Evolutionary conservation across 2,329 filamentous ascomycete species (phyloP), one percentile per base, ranked within the genome.

Genomic region (Neurospora crassa): DNA sequence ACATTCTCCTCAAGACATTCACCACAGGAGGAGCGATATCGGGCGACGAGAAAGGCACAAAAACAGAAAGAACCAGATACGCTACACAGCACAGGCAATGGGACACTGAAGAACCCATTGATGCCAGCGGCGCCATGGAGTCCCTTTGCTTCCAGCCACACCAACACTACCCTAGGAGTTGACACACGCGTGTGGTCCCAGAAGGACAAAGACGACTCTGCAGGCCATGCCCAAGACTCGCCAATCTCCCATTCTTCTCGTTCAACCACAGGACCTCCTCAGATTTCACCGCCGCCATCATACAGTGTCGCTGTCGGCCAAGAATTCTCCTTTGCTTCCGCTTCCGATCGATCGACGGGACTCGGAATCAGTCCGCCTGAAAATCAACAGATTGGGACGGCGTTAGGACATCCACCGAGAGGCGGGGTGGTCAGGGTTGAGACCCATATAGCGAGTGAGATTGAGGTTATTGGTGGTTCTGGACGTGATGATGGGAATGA

Each of bases 371-470:
- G 29, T 42, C n/a, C n/a, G 24, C 37, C 40, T 16, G 68, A 24
- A 47, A 20, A 16, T 20, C 16, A 42, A 67, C 59, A 42, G 41
- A 41, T 37, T 24, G 45, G 12, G 24, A 67, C 29, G 20, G 40
- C n/a, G 8, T 34, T 40, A 8, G 20, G 42, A 40, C 69, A 67
- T 5, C 47, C 29, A 10, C 41, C 43, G 20, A 68, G 24, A 20
- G 29, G 41, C 45, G 69, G 68, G 6, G 70, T 70, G 63, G 74
- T 75, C 3, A 68, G 69, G n/a, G 68, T 75, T 14, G 71, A 74
- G 70, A 75, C 74, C 42, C 68, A 67, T 16, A 74, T 74, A 40
- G 71, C 71, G 37, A 67, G 67, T 24, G 67, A n/a, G 37, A 24
- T 41, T 16, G 70, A 71, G 47, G 41, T 68, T 11, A 67, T 53